Evolutionary conservation across 2,329 filamentous ascomycete species (phyloP).

Genomic region (Talaromyces sp.): DNA sequence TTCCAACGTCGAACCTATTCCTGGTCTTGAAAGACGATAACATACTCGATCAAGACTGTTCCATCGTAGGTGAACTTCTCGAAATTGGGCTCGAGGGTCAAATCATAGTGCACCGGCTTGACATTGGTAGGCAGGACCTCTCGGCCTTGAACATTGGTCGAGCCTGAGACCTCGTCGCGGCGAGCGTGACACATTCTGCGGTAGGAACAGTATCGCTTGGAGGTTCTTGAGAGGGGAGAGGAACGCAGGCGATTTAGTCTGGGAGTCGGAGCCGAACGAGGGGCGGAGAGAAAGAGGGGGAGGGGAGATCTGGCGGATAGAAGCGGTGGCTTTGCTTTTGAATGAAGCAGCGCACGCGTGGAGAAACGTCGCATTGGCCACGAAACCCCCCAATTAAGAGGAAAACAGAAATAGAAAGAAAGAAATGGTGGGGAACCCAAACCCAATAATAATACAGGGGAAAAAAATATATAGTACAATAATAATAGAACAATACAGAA

Average conservation of each 20-base stretch:
- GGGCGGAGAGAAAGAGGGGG: constrained; percentile 29
- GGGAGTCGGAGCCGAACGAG: constrained; percentile 24
- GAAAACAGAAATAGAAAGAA: constrained; percentile 6
- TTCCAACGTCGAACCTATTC: neutral
- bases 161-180: constrained; percentile 57
- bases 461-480: constrained; percentile 15
- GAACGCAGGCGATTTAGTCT: constrained; percentile 25
- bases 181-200: constrained; percentile 74
- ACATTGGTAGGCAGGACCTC: constrained; percentile 91
- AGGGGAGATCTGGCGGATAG: constrained; percentile 32
- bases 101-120: constrained; percentile 86
- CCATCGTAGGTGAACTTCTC: constrained; percentile 85
- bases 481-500: constrained; percentile 18
- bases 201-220: constrained; percentile 70
- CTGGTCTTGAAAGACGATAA: neutral
- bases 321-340: constrained; percentile 41
- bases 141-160: constrained; percentile 67
- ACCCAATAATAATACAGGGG: constrained; percentile 17
- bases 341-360: constrained; percentile 38
- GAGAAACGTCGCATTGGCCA: constrained; percentile 38
- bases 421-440: constrained; percentile 11
- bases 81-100: constrained; percentile 90
- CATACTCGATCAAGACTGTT: constrained; percentile 76
- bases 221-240: constrained; percentile 34
- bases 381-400: constrained; percentile 16